These are phyloP conservation scores for Arabidopsis hybrid DNA, from an alignment of 441 rosid species.

Conservation along the genomic window DNA sequence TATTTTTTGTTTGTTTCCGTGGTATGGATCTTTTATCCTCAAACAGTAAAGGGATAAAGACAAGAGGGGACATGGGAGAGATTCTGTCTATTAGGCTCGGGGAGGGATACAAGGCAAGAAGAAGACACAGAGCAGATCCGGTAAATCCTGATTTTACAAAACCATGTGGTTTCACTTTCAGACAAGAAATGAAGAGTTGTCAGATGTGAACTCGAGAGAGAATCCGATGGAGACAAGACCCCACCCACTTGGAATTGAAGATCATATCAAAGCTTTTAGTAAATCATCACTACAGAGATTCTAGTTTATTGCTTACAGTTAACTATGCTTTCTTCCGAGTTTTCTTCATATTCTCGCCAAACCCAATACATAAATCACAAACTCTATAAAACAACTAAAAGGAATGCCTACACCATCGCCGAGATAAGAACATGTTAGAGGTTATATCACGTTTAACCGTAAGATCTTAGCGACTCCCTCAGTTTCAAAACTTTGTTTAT, in stretches of 20 bases:
- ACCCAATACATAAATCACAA: not conserved
- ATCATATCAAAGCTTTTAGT: not conserved
- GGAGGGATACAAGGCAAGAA: conserved; percentile 8
- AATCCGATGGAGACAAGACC: conserved; percentile 21
- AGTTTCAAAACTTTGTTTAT: not conserved
- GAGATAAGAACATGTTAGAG: not conserved
- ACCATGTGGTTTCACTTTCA: conserved; percentile 39
- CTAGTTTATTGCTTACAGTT: not conserved
- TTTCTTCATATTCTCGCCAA: not conserved
- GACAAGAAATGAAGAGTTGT: conserved; percentile 37
- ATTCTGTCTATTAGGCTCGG: conserved; percentile 22
- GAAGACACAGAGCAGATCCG: conserved; percentile 15
- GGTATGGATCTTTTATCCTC: conserved; percentile 17
- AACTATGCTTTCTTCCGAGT: no score
- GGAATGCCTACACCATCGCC: not conserved
- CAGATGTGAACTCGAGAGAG: conserved; percentile 11
- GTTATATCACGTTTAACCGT: not conserved
- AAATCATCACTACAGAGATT: not conserved
- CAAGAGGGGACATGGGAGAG: conserved; percentile 13
- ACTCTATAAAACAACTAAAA: not conserved
- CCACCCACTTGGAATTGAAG: conserved; percentile 6
- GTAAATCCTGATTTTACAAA: conserved; percentile 1
- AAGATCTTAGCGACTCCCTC: not conserved
- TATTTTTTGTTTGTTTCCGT: not conserved
- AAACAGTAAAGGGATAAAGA: conserved; percentile 5